These are phyloP conservation scores for Kodamaea derodonti DNA, from an alignment of 1,139 yeast species.

Conservation along the genomic window DNA sequence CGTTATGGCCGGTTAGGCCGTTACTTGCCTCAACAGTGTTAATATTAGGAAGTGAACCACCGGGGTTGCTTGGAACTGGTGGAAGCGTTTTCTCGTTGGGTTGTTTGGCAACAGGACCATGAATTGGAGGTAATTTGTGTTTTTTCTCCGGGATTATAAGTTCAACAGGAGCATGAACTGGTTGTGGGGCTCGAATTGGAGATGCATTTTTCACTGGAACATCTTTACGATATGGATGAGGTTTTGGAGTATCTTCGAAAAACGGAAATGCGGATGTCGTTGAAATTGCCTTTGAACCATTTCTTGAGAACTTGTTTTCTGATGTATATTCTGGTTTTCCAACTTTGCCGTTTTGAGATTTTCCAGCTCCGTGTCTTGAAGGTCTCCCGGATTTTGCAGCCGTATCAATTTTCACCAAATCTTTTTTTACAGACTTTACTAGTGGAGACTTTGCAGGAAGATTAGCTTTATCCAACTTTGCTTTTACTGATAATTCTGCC, in stretches of 20 bases:
- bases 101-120: neutral
- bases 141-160: constrained; percentile 5
- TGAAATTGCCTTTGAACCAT: neutral
- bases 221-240: neutral
- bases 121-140: neutral
- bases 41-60: too few relatives aligned
- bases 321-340: neutral
- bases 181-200: constrained; percentile 5
- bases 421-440: neutral
- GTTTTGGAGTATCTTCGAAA: neutral
- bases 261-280: neutral
- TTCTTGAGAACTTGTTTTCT: neutral
- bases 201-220: neutral
- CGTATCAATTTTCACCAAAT: neutral
- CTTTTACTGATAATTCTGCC: neutral
- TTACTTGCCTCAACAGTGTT: neutral
- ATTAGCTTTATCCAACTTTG: neutral
- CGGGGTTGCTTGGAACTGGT: too few relatives aligned
- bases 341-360: too few relatives aligned
- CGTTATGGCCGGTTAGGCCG: neutral
- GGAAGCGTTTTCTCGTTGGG: neutral
- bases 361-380: too few relatives aligned
- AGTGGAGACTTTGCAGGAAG: too few relatives aligned
- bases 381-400: too few relatives aligned
- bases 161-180: constrained; percentile 3